Evolutionary conservation across 2,329 filamentous ascomycete species (phyloP).

Genomic region (Tolypocladium inflatum): DNA sequence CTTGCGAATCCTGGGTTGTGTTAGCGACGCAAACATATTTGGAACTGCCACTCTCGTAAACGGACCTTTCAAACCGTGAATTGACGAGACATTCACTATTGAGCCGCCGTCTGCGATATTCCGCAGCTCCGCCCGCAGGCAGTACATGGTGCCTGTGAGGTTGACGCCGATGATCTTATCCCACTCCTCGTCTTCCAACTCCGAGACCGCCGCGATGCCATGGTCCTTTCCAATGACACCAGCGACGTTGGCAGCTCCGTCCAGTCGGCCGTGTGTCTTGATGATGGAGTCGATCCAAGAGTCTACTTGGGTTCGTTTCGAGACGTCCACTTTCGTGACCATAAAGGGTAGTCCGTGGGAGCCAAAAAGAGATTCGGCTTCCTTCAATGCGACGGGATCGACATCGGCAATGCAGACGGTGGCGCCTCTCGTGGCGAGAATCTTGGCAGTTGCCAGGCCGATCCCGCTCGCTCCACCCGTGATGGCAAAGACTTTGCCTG

Average conservation of each 20-base stretch:
- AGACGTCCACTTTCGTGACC: slow-evolving; percentile 34
- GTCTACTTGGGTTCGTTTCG: slow-evolving; percentile 36
- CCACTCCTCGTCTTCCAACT: slow-evolving; percentile 36
- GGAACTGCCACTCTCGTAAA: too few relatives aligned
- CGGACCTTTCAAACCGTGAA: slow-evolving; percentile 31
- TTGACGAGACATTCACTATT: slow-evolving; percentile 48
- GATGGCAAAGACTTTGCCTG: slow-evolving; percentile 18
- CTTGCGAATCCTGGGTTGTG: slow-evolving; percentile 15
- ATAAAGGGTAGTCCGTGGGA: slow-evolving; percentile 15
- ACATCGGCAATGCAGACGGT: slow-evolving; percentile 28
- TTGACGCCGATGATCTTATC: slow-evolving; percentile 35
- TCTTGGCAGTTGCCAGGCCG: slow-evolving; percentile 28
- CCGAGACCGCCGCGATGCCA: slow-evolving; percentile 25
- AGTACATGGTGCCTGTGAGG: slow-evolving; percentile 39
- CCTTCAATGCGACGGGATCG: slow-evolving; percentile 19
- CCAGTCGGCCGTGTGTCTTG: slow-evolving; percentile 35
- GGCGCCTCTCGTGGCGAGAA: slow-evolving; percentile 25
- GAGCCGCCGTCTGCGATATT: slow-evolving; percentile 40
- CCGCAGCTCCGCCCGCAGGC: slow-evolving; percentile 31
- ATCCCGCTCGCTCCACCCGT: slow-evolving; percentile 28
- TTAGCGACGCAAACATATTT: neutral
- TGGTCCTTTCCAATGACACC: slow-evolving; percentile 37
- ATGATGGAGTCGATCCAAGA: slow-evolving; percentile 35
- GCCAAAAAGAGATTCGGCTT: slow-evolving; percentile 20
- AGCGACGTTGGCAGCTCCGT: slow-evolving; percentile 44